Conservation (phyloP, 306 rosid genomes). For the Inga oerstediana region DNA sequence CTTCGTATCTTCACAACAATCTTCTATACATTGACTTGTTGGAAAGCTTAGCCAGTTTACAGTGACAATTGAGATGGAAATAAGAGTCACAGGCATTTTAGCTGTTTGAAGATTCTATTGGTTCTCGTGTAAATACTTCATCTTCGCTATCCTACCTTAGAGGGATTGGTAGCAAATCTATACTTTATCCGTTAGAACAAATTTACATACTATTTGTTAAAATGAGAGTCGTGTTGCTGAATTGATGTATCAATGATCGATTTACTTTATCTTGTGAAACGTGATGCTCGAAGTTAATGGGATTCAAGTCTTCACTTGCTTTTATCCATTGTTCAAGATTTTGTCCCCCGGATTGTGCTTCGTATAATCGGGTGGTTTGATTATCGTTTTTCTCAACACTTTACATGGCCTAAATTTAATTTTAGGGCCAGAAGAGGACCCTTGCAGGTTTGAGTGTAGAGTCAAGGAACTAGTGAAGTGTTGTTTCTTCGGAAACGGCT, state of each 20-base stretch:
- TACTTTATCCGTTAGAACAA: slow-evolving; percentile 15
- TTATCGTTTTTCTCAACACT: not conserved
- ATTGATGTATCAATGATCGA: slow-evolving; percentile 13
- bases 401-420: not conserved
- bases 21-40: slow-evolving; percentile 30
- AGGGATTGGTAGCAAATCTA: slow-evolving; percentile 6
- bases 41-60: slow-evolving; percentile 49
- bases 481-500: not conserved
- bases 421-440: not conserved
- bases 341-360: not conserved
- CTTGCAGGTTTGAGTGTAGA: not conserved
- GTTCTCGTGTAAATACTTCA: slow-evolving; percentile 54
- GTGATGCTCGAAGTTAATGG: slow-evolving; percentile 15
- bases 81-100: slow-evolving; percentile 39
- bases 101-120: slow-evolving; percentile 34
- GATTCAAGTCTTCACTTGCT: not conserved
- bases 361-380: not conserved
- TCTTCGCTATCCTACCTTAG: slow-evolving; percentile 5
- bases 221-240: slow-evolving; percentile 23
- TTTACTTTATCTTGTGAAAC: not conserved
- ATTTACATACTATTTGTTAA: slow-evolving; percentile 13
- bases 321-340: not conserved
- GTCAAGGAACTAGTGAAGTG: not conserved
- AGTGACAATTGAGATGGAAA: slow-evolving; percentile 45
- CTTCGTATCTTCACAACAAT: slow-evolving; percentile 38